Evolutionary conservation across 1,139 yeast species (phyloP), one percentile per base, ranked within the genome.

Genomic region (Yamadazyma diospyri): DNA sequence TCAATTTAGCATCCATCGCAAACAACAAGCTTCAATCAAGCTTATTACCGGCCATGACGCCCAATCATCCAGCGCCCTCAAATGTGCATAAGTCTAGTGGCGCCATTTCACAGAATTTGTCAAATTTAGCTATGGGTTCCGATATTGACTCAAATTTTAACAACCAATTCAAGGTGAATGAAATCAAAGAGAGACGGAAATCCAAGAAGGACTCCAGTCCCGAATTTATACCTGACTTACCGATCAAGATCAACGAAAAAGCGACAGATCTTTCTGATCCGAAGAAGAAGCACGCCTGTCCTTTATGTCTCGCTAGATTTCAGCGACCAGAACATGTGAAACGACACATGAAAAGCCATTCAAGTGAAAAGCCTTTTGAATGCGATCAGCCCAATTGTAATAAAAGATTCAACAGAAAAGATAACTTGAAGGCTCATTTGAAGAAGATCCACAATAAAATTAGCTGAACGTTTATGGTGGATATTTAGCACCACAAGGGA

Each of bases 261-360:
- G 47, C 57, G 17, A 55, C 61, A 32, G 39, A 40, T 25, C 44
- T 55, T n/a, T 57, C 54, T 29, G 78, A 72, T 47, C 82, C 81
- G 33, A 80, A 77, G 44, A 79, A 78, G 53, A 66, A 69, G 32
- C 89, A 84, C 57, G 72, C 72, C 45, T 88, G 97, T 63, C 81
- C 84, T n/a, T 66, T 87, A 40, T 81, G 95, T 48, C 76, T 74
- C 34, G 74, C 81, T 32, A 59, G 76, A 33, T 89, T 89, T 67
- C 89, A 86, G 53, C 71, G 97, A 40, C 89, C 94, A 22, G 96
- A 92, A 51, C 96, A 92, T 63, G 86, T 89, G 35, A 85, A 87
- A 54, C 72, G 97, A 50, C 97, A 89, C 55, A 69, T 83, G 76
- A 72, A 94, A 48, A 78, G 87, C 19, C 97, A 89, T 58, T 80